A percentile compares a stretch with the other conserved stretches of the same genome.
phyloP scores from a whole-genome alignment of 805 yeast genomes.

The Candida jianshihensis region DNA sequence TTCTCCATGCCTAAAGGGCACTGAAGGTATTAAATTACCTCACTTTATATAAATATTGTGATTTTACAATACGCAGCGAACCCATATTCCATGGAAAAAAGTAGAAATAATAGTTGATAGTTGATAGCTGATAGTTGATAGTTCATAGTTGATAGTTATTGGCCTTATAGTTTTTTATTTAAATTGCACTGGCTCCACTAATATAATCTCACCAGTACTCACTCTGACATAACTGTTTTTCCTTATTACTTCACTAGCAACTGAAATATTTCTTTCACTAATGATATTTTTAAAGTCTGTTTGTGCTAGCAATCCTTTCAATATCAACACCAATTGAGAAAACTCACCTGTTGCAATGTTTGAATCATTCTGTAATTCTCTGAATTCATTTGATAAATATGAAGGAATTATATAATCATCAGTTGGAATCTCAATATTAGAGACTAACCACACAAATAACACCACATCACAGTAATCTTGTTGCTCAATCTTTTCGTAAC shows the following conservation, averaged over 20 bases:
- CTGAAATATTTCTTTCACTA: background rate
- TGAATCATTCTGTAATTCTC: background rate
- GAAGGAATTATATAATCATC: background rate
- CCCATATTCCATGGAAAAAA: too few relatives aligned
- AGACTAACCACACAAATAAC: conserved; percentile 14
- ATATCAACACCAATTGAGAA: background rate
- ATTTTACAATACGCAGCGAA: too few relatives aligned
- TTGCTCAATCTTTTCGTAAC: conserved; percentile 37
- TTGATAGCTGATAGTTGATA: too few relatives aligned
- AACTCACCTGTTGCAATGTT: background rate
- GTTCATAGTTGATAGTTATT: too few relatives aligned
- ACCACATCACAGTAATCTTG: conserved; percentile 33
- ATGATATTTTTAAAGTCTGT: background rate
- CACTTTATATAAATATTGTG: too few relatives aligned
- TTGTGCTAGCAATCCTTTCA: background rate
- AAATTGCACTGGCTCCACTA: conserved; percentile 2
- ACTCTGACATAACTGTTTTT: conserved; percentile 1
- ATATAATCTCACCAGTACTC: background rate
- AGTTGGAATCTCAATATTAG: background rate
- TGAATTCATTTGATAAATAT: background rate
- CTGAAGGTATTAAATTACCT: too few relatives aligned
- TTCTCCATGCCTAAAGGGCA: too few relatives aligned
- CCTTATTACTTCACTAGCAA: background rate
- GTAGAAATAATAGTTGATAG: too few relatives aligned
- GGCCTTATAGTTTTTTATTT: too few relatives aligned